Percentiles rank a stretch among this genome's conserved stretches.
phyloP scores from a whole-genome alignment of 1,284 basidiomycete species.

The Sanghuangporus baumii region DNA sequence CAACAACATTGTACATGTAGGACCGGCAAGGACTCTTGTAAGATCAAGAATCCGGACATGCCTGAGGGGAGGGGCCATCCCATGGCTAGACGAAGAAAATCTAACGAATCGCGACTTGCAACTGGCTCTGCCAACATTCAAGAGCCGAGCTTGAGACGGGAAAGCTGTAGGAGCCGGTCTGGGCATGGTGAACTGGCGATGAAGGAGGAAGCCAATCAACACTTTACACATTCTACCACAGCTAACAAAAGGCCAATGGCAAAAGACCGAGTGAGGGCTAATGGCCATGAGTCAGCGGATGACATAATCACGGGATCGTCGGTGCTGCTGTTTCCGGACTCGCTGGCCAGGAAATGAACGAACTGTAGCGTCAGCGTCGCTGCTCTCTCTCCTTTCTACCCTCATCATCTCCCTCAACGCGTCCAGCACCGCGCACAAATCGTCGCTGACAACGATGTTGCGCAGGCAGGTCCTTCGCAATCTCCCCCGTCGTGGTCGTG shows the following conservation, averaged over 20 bases:
- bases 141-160: background rate
- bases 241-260: background rate
- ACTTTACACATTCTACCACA: too few relatives aligned
- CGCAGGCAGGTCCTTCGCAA: conserved; percentile 19
- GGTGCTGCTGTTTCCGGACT: background rate
- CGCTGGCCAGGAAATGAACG: background rate
- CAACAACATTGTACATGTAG: conserved; percentile 85
- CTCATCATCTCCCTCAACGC: background rate
- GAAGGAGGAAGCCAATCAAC: too few relatives aligned
- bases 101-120: background rate
- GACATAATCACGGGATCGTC: background rate
- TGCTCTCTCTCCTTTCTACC: background rate
- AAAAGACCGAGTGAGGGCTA: background rate
- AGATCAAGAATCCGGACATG: conserved; percentile 83
- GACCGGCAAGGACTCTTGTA: conserved; percentile 86
- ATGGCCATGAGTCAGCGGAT: background rate
- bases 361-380: background rate
- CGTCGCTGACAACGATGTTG: conserved; percentile 12
- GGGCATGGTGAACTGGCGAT: background rate
- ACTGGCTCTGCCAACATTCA: background rate
- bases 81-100: conserved; percentile 22
- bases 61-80: conserved; percentile 72
- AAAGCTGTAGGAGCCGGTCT: too few relatives aligned
- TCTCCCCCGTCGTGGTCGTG: conserved; percentile 6
- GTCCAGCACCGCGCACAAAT: background rate